A percentile compares a stretch with the other conserved stretches of the same genome.
These are phyloP conservation scores for Fusarium austroafricanum DNA, from an alignment of 2,329 filamentous ascomycete species.

Conservation along the genomic window DNA sequence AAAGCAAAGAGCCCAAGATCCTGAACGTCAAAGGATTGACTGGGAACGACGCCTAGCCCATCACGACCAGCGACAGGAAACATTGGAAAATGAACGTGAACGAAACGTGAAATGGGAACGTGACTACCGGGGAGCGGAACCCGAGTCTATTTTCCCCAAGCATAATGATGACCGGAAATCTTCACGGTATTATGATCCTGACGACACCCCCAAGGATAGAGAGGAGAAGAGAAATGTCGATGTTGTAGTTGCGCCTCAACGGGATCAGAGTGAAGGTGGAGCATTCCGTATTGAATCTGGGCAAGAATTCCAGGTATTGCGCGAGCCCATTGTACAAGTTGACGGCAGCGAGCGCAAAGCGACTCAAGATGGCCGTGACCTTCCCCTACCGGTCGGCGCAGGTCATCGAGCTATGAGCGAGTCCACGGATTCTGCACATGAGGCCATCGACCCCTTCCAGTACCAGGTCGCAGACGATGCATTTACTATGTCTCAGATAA, in stretches of 20 bases:
- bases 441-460: constrained; percentile 67
- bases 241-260: constrained; percentile 39
- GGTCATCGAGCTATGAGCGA: constrained; percentile 43
- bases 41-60: constrained; percentile 18
- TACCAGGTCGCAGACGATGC: constrained; percentile 66
- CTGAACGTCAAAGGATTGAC: constrained; percentile 4
- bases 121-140: constrained; percentile 47
- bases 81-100: constrained; percentile 31
- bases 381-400: constrained; percentile 45
- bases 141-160: constrained; percentile 47
- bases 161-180: constrained; percentile 48
- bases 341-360: constrained; percentile 42
- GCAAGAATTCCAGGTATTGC: constrained; percentile 45
- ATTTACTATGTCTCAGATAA: constrained; percentile 59
- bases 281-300: constrained; percentile 47
- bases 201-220: constrained; percentile 47
- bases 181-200: constrained; percentile 50
- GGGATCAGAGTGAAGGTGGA: constrained; percentile 38
- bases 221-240: constrained; percentile 43
- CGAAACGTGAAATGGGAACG: constrained; percentile 36
- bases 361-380: constrained; percentile 46
- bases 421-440: constrained; percentile 43
- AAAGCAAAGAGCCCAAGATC: constrained; percentile 16
- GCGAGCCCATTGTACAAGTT: constrained; percentile 36
- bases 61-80: constrained; percentile 32